Evolutionary conservation across 129 eudicot genomes (phyloP).

Genomic region (Chrysanthemum seticuspe): DNA sequence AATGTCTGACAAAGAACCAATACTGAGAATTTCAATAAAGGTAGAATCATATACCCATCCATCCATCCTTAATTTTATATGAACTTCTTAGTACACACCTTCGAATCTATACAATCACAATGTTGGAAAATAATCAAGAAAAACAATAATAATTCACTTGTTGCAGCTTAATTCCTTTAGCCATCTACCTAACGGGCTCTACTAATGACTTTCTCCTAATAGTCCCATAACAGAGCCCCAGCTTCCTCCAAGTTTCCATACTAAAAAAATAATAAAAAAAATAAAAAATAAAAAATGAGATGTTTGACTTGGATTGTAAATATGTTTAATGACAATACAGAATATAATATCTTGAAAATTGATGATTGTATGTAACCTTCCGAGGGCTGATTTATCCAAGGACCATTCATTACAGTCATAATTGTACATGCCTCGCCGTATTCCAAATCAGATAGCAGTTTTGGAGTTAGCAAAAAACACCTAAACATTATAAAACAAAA

Average conservation of each 20-base stretch:
- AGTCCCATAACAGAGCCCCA: constrained; percentile 63
- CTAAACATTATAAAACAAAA: constrained; percentile 33
- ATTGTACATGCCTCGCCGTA: constrained; percentile 82
- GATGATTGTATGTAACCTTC: constrained; percentile 45
- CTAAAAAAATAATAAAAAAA: constrained; percentile 11
- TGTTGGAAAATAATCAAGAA: not conserved
- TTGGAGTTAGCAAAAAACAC: constrained; percentile 96
- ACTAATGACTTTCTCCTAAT: constrained; percentile 44
- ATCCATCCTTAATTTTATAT: too few relatives aligned
- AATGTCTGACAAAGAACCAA: too few relatives aligned
- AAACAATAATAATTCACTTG: constrained; percentile 2
- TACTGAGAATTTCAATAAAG: too few relatives aligned
- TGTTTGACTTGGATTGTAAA: constrained; percentile 10
- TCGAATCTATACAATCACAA: constrained; percentile 19
- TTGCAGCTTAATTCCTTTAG: constrained; percentile 7
- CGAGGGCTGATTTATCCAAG: constrained; percentile 81
- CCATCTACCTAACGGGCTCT: constrained; percentile 6
- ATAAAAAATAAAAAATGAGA: not conserved
- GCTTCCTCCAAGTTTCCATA: constrained; percentile 79
- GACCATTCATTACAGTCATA: constrained; percentile 82
- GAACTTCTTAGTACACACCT: constrained; percentile 20
- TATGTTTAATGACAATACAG: constrained; percentile 7
- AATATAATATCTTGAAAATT: constrained; percentile 4
- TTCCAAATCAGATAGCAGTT: constrained; percentile 79
- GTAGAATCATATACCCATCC: too few relatives aligned